Evolutionary conservation across 129 eudicot genomes (phyloP).

Genomic region (Ambrosia trifida): DNA sequence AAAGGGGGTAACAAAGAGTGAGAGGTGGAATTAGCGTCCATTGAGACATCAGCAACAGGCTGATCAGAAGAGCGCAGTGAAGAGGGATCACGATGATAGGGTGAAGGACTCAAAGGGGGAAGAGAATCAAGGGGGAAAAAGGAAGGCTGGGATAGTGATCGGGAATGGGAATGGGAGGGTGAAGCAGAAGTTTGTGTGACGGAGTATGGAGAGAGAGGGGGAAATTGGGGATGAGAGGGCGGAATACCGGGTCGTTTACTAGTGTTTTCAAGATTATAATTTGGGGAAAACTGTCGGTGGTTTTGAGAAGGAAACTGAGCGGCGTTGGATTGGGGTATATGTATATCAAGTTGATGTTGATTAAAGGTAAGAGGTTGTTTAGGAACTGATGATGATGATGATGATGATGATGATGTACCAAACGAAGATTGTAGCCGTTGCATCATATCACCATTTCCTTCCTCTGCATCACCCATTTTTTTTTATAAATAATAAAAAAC

Average conservation of each 20-base stretch:
- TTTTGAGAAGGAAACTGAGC: conserved; percentile 65
- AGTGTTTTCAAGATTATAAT: conserved; percentile 42
- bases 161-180: no score
- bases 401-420: conserved; percentile 62
- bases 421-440: conserved; percentile 66
- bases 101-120: conserved; percentile 85
- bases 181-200: no score
- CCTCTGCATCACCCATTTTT: conserved; percentile 76
- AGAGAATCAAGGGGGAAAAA: conserved; percentile 72
- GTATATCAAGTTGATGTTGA: conserved; percentile 64
- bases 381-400: conserved; percentile 5
- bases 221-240: conserved; percentile 76
- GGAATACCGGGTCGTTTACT: conserved; percentile 69
- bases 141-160: conserved; percentile 81
- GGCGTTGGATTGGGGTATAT: conserved; percentile 59
- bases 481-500: no score
- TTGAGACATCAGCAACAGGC: conserved; percentile 48
- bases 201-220: conserved; percentile 85
- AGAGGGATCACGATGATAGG: conserved; percentile 56
- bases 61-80: conserved; percentile 40
- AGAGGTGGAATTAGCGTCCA: conserved; percentile 50
- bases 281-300: conserved; percentile 57
- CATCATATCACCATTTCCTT: conserved; percentile 55
- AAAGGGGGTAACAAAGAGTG: conserved; percentile 61
- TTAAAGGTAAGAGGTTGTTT: conserved; percentile 46